phyloP scores from a whole-genome alignment of 306 rosid genomes.

The Glycine soja region DNA sequence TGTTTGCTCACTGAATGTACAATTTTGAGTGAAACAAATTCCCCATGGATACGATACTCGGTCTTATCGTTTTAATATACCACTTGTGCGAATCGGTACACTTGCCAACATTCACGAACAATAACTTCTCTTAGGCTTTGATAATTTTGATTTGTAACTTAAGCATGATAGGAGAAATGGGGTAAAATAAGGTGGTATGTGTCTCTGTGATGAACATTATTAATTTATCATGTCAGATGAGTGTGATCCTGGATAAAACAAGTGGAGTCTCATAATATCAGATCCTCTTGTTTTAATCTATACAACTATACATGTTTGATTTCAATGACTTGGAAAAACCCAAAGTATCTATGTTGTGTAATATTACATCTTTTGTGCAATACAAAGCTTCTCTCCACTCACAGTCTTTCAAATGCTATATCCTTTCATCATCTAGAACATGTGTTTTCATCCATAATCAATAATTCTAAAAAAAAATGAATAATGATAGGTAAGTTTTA shows the following conservation, averaged over 20 bases:
- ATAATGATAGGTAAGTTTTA: constrained; percentile 83
- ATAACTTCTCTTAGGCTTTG: constrained; percentile 18
- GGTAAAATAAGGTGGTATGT: not conserved
- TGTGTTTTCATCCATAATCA: constrained; percentile 9
- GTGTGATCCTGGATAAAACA: constrained; percentile 22
- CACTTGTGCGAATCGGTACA: too few relatives aligned
- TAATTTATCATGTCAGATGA: not conserved
- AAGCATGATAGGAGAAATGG: constrained; percentile 3
- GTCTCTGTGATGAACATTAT: constrained; percentile 19
- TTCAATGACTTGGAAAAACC: constrained; percentile 4
- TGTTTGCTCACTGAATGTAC: too few relatives aligned
- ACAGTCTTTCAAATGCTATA: constrained; percentile 4
- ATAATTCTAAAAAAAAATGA: constrained; percentile 46
- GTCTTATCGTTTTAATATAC: too few relatives aligned
- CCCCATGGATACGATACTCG: too few relatives aligned
- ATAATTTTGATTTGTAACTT: constrained; percentile 5
- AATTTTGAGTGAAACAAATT: too few relatives aligned
- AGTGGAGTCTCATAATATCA: constrained; percentile 34
- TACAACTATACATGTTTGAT: constrained; percentile 6
- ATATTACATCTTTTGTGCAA: constrained; percentile 14
- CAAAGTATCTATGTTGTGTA: constrained; percentile 23
- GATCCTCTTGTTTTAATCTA: not conserved
- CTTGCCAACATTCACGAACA: too few relatives aligned
- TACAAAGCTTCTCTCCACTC: constrained; percentile 3
- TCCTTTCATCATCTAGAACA: constrained; percentile 33